phyloP scores from a whole-genome alignment of 345 rosid species.

The Euclidium syriacum region DNA sequence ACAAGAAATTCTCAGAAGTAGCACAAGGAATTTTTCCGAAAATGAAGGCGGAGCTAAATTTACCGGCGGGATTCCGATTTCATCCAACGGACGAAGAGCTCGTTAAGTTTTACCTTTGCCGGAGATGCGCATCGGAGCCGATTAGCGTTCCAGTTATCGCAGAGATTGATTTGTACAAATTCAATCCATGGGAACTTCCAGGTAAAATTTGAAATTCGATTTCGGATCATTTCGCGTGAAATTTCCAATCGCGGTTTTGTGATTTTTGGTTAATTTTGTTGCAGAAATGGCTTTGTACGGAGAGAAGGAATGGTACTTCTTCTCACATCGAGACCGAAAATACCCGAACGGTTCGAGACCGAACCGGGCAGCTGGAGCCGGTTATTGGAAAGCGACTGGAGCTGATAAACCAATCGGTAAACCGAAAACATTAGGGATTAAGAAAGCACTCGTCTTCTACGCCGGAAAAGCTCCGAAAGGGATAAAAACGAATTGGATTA shows the following conservation, averaged over 20 bases:
- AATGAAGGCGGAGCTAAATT: conserved; percentile 50
- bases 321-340: conserved; percentile 82
- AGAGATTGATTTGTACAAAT: conserved; percentile 81
- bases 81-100: conserved; percentile 95
- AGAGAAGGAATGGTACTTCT: conserved; percentile 93
- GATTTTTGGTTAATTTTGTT: neutral
- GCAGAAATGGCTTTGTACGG: conserved; percentile 72
- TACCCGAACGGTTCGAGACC: conserved; percentile 89
- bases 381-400: conserved; percentile 95
- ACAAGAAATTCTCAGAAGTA: neutral
- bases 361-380: conserved; percentile 80
- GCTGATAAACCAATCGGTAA: conserved; percentile 87
- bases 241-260: neutral
- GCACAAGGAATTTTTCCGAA: neutral
- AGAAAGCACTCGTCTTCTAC: conserved; percentile 85
- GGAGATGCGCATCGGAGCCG: conserved; percentile 56
- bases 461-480: conserved; percentile 87
- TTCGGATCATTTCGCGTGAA: neutral
- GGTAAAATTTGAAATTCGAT: conserved; percentile 35
- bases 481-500: conserved; percentile 88
- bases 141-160: conserved; percentile 68
- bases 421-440: conserved; percentile 70
- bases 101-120: conserved; percentile 63
- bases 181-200: conserved; percentile 91
- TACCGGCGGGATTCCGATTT: conserved; percentile 92